A percentile compares a stretch with the other conserved stretches of the same genome.
These are phyloP conservation scores for Detonula confervacea DNA, from an alignment of 352 stramenopile genomes.

Conservation along the genomic window DNA sequence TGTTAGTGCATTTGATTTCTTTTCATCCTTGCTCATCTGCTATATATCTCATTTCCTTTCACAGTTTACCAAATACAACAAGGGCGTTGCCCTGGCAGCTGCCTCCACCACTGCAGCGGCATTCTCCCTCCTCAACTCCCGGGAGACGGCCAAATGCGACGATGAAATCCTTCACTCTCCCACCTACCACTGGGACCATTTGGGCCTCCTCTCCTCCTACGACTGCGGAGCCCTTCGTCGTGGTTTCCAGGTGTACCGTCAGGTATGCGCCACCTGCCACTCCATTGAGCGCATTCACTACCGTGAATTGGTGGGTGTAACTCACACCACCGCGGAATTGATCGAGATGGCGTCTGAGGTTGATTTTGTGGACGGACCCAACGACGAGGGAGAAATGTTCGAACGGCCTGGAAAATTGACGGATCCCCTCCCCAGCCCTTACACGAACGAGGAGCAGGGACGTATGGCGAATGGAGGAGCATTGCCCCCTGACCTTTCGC, in stretches of 20 bases:
- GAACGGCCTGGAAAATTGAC: conserved; percentile 97
- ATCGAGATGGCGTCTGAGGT: conserved; percentile 93
- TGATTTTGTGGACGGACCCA: conserved; percentile 96
- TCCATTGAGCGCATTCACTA: conserved; percentile 96
- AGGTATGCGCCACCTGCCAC: conserved; percentile 98
- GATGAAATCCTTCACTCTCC: conserved; percentile 76
- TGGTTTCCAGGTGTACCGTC: conserved; percentile 99
- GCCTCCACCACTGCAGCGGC: conserved; percentile 24
- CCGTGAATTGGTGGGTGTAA: conserved; percentile 97
- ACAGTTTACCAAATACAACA: conserved; percentile 48
- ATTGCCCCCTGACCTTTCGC: conserved; percentile 96
- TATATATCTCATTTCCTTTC: neutral
- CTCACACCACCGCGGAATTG: conserved; percentile 89
- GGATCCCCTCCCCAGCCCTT: conserved; percentile 94
- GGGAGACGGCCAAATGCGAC: conserved; percentile 59
- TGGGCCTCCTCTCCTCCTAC: conserved; percentile 79
- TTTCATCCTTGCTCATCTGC: neutral
- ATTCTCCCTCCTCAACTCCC: conserved; percentile 7
- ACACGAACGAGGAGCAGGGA: conserved; percentile 97
- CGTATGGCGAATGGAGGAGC: conserved; percentile 97
- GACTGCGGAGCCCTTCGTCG: conserved; percentile 89
- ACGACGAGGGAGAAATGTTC: conserved; percentile 99
- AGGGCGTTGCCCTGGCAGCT: conserved; percentile 34
- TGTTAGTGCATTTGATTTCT: neutral
- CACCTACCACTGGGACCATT: conserved; percentile 72